These are phyloP conservation scores for Opeltia flavorubescens DNA, from an alignment of 495 filamentous ascomycete genomes.

Conservation along the genomic window DNA sequence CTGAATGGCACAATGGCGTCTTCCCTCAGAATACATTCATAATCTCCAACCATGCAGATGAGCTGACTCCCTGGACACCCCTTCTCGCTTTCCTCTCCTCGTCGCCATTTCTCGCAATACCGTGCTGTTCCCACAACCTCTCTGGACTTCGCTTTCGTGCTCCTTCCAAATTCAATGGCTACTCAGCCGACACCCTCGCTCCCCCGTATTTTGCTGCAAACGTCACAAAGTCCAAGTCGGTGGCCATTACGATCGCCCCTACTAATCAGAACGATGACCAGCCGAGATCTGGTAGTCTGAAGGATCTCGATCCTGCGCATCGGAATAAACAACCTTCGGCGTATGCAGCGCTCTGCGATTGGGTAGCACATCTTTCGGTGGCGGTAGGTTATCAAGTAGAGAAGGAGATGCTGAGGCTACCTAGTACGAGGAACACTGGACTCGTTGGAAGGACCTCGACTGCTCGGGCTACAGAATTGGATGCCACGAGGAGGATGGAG, in stretches of 20 bases:
- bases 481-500: constrained; percentile 10
- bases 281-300: constrained; percentile 30
- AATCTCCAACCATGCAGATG: constrained; percentile 92
- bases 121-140: constrained; percentile 86
- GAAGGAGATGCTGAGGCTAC: constrained; percentile 69
- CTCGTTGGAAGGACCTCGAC: constrained; percentile 46
- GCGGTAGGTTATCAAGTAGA: constrained; percentile 66
- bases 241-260: constrained; percentile 25
- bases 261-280: constrained; percentile 9
- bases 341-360: constrained; percentile 19
- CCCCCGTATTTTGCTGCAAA: constrained; percentile 13
- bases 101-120: constrained; percentile 74
- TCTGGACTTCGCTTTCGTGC: constrained; percentile 60
- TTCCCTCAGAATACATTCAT: constrained; percentile 75
- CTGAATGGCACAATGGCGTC: constrained; percentile 44
- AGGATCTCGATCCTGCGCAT: constrained; percentile 19
- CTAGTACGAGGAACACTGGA: constrained; percentile 75
- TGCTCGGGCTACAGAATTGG: constrained; percentile 3
- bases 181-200: constrained; percentile 12
- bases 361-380: constrained; percentile 34
- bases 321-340: constrained; percentile 16
- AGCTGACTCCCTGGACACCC: constrained; percentile 91
- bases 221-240: constrained; percentile 28
- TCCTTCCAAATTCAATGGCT: constrained; percentile 28
- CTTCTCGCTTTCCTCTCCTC: constrained; percentile 65